Conservation (phyloP, 805 yeast species). For the Candida germanica region DNA sequence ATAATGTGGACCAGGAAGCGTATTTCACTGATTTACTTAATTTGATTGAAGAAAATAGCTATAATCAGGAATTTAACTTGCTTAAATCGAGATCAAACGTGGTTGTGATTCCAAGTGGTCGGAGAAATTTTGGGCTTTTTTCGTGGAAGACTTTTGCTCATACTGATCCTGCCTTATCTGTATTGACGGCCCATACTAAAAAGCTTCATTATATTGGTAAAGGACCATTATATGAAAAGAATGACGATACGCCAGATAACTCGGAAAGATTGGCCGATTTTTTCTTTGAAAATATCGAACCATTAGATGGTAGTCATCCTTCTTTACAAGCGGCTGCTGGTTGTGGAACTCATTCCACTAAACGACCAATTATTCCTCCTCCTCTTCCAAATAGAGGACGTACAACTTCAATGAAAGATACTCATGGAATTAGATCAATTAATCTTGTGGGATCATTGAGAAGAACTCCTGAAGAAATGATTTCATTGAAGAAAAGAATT, state of each 20-base stretch:
- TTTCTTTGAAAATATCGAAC: constrained; percentile 8
- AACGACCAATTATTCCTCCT: neutral
- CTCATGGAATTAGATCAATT: neutral
- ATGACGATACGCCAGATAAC: constrained; percentile 5
- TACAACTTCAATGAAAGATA: neutral
- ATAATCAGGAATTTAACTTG: constrained; percentile 2
- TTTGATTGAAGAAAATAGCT: constrained; percentile 3
- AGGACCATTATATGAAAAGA: constrained; percentile 1
- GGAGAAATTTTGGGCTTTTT: constrained; percentile 8
- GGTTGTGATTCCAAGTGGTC: constrained; percentile 4
- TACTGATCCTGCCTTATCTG: constrained; percentile 7
- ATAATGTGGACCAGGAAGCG: neutral
- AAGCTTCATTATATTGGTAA: constrained; percentile 1
- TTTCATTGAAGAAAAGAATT: constrained; percentile 17
- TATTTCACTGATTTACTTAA: constrained; percentile 7
- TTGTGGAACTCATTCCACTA: too few species aligned
- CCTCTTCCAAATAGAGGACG: neutral
- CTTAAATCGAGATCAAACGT: neutral
- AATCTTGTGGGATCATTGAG: neutral
- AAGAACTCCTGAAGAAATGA: constrained; percentile 15
- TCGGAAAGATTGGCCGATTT: constrained; percentile 4
- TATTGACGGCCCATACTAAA: constrained; percentile 1
- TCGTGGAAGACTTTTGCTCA: constrained; percentile 8
- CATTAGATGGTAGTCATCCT: constrained; percentile 1
- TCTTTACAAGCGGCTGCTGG: too few species aligned